Percentiles rank a stretch among this genome's conserved stretches.
Conservation (phyloP, 345 rosid species). For the Citrus trifoliata region DNA sequence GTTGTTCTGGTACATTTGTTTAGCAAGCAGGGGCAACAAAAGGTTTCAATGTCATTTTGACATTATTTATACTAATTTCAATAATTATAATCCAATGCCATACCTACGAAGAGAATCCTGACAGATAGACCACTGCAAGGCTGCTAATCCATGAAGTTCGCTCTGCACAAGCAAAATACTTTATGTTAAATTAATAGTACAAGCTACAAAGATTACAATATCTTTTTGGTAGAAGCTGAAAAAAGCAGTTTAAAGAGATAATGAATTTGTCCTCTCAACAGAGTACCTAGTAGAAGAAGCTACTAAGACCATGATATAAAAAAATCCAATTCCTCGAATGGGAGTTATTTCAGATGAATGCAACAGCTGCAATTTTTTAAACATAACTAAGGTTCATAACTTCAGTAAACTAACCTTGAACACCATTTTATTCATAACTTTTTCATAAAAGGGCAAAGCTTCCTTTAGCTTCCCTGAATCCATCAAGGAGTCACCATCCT, state of each 20-base stretch:
- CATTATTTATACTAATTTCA: not conserved
- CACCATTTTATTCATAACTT: slow-evolving; percentile 62
- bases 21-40: not conserved
- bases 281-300: not conserved
- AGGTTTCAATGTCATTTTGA: not conserved
- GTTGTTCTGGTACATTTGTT: not conserved
- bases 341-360: not conserved
- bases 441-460: slow-evolving; percentile 61
- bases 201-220: not conserved
- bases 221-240: not conserved
- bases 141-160: slow-evolving; percentile 89
- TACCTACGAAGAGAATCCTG: slow-evolving; percentile 81
- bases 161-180: slow-evolving; percentile 45
- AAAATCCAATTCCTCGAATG: not conserved
- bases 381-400: not conserved
- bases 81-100: not conserved
- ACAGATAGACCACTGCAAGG: slow-evolving; percentile 93
- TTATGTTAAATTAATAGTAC: not conserved
- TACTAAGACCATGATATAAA: not conserved
- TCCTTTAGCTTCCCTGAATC: slow-evolving; percentile 75
- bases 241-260: not conserved
- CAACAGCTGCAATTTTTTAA: not conserved
- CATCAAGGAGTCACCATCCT: slow-evolving; percentile 76
- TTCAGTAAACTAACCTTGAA: slow-evolving; percentile 57
- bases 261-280: not conserved